These are phyloP conservation scores for Diospyros kaki DNA, from an alignment of 148 eudicot genomes.

Conservation along the genomic window DNA sequence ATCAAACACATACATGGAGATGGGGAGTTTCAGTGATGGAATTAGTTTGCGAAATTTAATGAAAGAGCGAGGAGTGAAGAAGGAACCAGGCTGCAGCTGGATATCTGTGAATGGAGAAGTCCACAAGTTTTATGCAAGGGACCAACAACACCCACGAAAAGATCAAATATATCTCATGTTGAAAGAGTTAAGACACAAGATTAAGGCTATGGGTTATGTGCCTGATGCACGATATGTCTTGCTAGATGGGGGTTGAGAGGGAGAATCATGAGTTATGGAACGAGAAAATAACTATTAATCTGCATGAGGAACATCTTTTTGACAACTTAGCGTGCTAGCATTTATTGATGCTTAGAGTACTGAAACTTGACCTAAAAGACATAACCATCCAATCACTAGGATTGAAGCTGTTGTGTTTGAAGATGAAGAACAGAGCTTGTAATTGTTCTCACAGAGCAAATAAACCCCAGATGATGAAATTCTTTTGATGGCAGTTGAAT, in stretches of 20 bases:
- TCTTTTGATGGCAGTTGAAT: background rate
- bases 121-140: slow-evolving; percentile 22
- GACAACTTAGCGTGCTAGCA: background rate
- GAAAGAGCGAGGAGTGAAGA: slow-evolving; percentile 24
- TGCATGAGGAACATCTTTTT: background rate
- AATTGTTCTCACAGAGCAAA: background rate
- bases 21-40: slow-evolving; percentile 15
- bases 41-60: slow-evolving; percentile 21
- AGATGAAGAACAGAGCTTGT: slow-evolving; percentile 1
- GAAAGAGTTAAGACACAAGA: slow-evolving; percentile 9
- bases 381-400: background rate
- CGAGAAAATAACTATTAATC: background rate
- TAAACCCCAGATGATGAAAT: slow-evolving; percentile 2
- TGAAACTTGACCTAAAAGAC: background rate
- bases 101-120: slow-evolving; percentile 17
- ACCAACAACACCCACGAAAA: slow-evolving; percentile 20
- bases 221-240: slow-evolving; percentile 13
- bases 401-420: background rate
- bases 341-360: background rate
- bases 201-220: slow-evolving; percentile 18
- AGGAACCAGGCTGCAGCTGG: slow-evolving; percentile 32
- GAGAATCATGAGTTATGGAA: background rate
- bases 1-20: slow-evolving; percentile 22
- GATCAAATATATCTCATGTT: slow-evolving; percentile 20
- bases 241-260: slow-evolving; percentile 1